Evolutionary conservation across 176 grass and related monocot species (phyloP).

Genomic region (Saccharum officinarum): DNA sequence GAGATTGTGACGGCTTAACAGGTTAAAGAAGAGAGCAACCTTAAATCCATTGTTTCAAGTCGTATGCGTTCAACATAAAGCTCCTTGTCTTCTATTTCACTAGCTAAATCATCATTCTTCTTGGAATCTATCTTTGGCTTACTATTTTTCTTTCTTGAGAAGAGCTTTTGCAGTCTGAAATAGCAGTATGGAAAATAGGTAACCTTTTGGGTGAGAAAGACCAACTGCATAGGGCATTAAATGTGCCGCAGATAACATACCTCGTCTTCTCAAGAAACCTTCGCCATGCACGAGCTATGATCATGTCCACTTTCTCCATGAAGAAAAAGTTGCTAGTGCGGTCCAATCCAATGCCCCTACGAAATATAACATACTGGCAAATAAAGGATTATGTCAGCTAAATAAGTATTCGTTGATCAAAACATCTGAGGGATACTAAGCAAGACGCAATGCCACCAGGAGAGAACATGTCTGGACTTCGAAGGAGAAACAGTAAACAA

Average conservation of each 20-base stretch:
- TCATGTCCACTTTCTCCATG: constrained; percentile 92
- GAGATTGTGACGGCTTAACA: constrained; percentile 23
- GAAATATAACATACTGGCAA: constrained; percentile 87
- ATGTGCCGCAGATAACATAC: constrained; percentile 42
- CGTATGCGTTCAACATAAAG: constrained; percentile 81
- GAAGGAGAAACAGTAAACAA: neutral
- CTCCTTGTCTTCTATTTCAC: constrained; percentile 59
- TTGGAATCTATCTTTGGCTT: constrained; percentile 60
- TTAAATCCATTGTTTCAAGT: constrained; percentile 86
- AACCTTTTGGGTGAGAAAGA: constrained; percentile 27
- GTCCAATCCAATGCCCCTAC: constrained; percentile 88
- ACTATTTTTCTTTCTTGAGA: constrained; percentile 58
- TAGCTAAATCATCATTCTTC: constrained; percentile 73
- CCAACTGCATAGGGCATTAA: constrained; percentile 18
- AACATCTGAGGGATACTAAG: neutral
- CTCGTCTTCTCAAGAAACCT: constrained; percentile 81
- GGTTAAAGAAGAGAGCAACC: constrained; percentile 51
- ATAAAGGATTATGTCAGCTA: constrained; percentile 37
- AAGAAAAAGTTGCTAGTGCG: constrained; percentile 88
- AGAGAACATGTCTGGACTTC: neutral
- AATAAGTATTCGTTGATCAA: neutral
- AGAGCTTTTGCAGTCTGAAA: constrained; percentile 76
- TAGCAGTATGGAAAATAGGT: constrained; percentile 10
- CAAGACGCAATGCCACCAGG: neutral
- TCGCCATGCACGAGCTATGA: constrained; percentile 78